Percentiles rank a stretch among this genome's conserved stretches.
phyloP scores from a whole-genome alignment of 805 yeast genomes.

The Cyberlindnera saturnus region DNA sequence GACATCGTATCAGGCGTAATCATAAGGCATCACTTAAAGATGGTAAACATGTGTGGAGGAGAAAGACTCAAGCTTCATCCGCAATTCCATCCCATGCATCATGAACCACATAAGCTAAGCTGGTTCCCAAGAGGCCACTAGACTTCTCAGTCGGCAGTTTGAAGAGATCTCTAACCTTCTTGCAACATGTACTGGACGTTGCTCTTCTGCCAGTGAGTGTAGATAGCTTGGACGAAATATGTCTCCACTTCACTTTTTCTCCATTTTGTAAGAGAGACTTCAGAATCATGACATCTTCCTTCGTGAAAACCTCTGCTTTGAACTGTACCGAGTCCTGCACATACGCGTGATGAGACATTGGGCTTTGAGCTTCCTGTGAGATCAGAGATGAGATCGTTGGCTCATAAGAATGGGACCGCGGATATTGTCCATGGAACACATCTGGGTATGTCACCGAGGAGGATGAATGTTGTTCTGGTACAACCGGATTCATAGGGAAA shows the following conservation, averaged over 20 bases:
- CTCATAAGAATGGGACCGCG: background rate
- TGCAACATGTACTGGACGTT: conserved; percentile 48
- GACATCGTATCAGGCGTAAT: too few relatives aligned
- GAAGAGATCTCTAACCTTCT: conserved; percentile 48
- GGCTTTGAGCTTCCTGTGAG: too few relatives aligned
- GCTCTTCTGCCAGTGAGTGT: conserved; percentile 25
- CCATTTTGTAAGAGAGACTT: conserved; percentile 43
- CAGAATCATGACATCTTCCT: conserved; percentile 41
- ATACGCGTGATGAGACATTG: background rate
- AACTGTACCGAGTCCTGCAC: background rate
- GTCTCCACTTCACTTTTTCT: conserved; percentile 56
- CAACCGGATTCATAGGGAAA: too few relatives aligned
- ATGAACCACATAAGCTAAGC: conserved; percentile 47
- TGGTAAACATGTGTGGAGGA: too few relatives aligned
- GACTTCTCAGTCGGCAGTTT: conserved; percentile 47
- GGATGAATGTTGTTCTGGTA: too few relatives aligned
- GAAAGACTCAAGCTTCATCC: conserved; percentile 13
- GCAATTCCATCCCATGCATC: conserved; percentile 39
- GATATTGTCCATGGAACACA: background rate
- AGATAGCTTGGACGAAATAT: conserved; percentile 39
- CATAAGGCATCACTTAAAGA: too few relatives aligned
- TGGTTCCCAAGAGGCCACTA: conserved; percentile 36
- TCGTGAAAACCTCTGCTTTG: conserved; percentile 19
- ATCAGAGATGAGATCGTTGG: too few relatives aligned
- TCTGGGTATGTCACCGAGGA: background rate